Evolutionary conservation across 768 basidiomycete genomes (phyloP).

Genomic region (Daedalea quercina): DNA sequence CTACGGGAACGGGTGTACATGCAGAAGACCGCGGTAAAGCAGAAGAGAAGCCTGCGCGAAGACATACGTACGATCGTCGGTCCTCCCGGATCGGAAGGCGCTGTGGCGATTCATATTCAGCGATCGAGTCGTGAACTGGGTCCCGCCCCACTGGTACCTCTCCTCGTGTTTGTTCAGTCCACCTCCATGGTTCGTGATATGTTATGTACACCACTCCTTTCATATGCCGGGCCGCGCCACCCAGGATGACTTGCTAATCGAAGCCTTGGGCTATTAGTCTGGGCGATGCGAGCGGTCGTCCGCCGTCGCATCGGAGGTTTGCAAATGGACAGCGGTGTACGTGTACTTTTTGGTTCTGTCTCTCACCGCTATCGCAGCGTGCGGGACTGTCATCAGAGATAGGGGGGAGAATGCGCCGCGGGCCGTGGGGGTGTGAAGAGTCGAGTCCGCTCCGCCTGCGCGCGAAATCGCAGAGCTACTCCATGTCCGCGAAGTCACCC

Average conservation of each 20-base stretch:
- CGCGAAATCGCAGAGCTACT: conserved; percentile 27
- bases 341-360: background rate
- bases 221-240: too few species aligned
- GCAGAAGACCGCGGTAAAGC: background rate
- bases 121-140: background rate
- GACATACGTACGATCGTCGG: background rate
- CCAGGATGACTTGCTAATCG: too few species aligned
- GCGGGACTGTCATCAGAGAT: background rate
- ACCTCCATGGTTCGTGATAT: too few species aligned
- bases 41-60: background rate
- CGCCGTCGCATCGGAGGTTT: too few species aligned
- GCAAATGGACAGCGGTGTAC: background rate
- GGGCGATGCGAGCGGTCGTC: too few species aligned
- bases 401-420: background rate
- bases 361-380: background rate
- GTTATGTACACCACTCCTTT: too few species aligned
- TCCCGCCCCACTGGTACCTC: background rate
- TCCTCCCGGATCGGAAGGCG: background rate
- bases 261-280: too few species aligned
- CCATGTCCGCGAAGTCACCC: conserved; percentile 80
- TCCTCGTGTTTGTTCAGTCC: background rate
- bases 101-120: background rate
- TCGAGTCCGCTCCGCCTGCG: too few species aligned
- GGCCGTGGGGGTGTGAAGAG: background rate
- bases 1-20: background rate